phyloP scores from a whole-genome alignment of 306 rosid species.

The Leucaena leucocephala region DNA sequence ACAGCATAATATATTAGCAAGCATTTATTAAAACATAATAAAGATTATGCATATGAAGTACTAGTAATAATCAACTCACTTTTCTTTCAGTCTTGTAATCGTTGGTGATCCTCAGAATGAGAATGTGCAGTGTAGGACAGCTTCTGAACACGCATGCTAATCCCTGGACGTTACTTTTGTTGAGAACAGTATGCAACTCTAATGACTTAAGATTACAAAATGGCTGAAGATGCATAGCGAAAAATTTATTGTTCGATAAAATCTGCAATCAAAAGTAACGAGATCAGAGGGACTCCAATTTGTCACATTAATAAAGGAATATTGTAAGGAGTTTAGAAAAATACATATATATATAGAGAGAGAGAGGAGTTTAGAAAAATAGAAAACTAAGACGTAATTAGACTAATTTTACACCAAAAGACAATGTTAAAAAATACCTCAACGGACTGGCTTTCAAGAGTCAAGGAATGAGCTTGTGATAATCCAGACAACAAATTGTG shows the following conservation, averaged over 20 bases:
- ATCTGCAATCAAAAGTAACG: slow-evolving; percentile 53
- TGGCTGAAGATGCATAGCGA: slow-evolving; percentile 51
- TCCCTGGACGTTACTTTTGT: slow-evolving; percentile 61
- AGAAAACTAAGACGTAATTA: neutral
- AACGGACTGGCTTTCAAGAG: slow-evolving; percentile 53
- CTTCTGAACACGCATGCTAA: slow-evolving; percentile 66
- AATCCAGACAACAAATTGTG: slow-evolving; percentile 56
- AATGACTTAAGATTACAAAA: slow-evolving; percentile 62
- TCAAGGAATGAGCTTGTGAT: slow-evolving; percentile 53
- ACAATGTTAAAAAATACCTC: slow-evolving; percentile 54
- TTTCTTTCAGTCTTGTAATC: slow-evolving; percentile 55
- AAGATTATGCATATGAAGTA: neutral
- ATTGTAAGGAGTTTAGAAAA: neutral
- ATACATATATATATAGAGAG: neutral
- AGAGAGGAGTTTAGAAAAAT: neutral
- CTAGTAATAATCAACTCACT: slow-evolving; percentile 47
- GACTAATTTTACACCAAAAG: neutral
- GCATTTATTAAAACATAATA: neutral
- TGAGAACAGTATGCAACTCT: slow-evolving; percentile 65
- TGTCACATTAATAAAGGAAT: neutral
- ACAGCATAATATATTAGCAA: slow-evolving; percentile 3
- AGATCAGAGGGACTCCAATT: neutral
- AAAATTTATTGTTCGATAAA: slow-evolving; percentile 59
- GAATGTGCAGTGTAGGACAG: slow-evolving; percentile 58
- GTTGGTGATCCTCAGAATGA: slow-evolving; percentile 58